Conservation (phyloP, 192 early-diverging fungal species). For the Phycomyces blakesleeanus region DNA sequence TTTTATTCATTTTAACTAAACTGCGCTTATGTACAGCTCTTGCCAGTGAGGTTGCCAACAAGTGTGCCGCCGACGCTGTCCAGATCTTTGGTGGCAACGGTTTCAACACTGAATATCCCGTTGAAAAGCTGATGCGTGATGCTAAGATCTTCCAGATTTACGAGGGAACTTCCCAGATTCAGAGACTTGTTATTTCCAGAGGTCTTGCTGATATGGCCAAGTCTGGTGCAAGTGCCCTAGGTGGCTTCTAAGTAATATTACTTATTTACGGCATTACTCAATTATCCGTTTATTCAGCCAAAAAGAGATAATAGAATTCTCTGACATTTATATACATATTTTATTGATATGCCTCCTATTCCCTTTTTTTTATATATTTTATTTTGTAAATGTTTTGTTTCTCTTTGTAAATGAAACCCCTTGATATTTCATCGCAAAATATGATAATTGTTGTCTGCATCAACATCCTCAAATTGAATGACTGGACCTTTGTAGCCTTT, state of each 20-base stretch:
- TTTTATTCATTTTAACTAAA: no score
- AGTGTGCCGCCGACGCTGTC: constrained; percentile 82
- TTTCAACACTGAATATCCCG: constrained; percentile 85
- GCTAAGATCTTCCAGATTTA: constrained; percentile 97
- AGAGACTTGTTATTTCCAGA: constrained; percentile 87
- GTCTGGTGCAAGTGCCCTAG: constrained; percentile 27
- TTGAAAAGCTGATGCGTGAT: constrained; percentile 94
- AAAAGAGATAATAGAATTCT: no score
- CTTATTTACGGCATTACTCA: not conserved
- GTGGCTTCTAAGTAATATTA: constrained; percentile 18
- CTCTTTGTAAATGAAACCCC: not conserved
- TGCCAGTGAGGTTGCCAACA: constrained; percentile 80
- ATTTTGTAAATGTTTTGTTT: not conserved
- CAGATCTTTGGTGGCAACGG: constrained; percentile 94
- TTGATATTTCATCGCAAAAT: not conserved
- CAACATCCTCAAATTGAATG: constrained; percentile 28
- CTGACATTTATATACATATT: not conserved
- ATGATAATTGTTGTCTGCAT: constrained; percentile 2
- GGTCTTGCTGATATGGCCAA: constrained; percentile 63
- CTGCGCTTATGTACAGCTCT: constrained; percentile 33
- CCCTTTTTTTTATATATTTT: constrained; percentile 4
- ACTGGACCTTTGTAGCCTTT: constrained; percentile 20
- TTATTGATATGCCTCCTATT: no score
- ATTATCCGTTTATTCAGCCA: no score
- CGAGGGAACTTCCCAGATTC: constrained; percentile 95